These are phyloP conservation scores for Clavispora asparagi DNA, from an alignment of 805 yeast genomes.

Conservation along the genomic window DNA sequence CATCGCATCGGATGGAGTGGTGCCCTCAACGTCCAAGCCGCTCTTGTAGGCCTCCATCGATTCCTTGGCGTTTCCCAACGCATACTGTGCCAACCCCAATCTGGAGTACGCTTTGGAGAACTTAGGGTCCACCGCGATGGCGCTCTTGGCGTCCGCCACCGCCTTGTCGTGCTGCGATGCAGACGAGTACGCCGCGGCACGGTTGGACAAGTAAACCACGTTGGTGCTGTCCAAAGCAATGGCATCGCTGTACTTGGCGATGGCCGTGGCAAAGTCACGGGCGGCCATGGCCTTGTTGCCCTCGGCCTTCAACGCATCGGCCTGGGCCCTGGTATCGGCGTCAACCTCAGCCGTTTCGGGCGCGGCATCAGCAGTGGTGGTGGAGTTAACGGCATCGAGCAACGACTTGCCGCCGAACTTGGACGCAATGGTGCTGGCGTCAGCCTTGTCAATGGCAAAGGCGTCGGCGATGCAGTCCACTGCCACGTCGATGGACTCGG, in stretches of 20 bases:
- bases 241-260: slow-evolving; percentile 76
- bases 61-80: slow-evolving; percentile 88
- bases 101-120: slow-evolving; percentile 94
- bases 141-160: slow-evolving; percentile 74
- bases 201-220: slow-evolving; percentile 83
- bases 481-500: slow-evolving; percentile 90
- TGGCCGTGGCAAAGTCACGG: slow-evolving; percentile 65
- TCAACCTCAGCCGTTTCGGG: slow-evolving; percentile 29
- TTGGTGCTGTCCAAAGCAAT: slow-evolving; percentile 63
- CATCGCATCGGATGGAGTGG: slow-evolving; percentile 81
- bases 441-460: slow-evolving; percentile 56
- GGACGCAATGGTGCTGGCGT: slow-evolving; percentile 25
- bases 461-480: slow-evolving; percentile 89
- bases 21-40: slow-evolving; percentile 87
- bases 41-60: slow-evolving; percentile 85
- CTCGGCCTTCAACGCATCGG: slow-evolving; percentile 78
- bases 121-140: slow-evolving; percentile 69
- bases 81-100: slow-evolving; percentile 88
- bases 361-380: slow-evolving; percentile 16
- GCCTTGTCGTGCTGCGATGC: slow-evolving; percentile 70
- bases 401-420: slow-evolving; percentile 47
- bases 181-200: slow-evolving; percentile 96
- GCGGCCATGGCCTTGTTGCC: slow-evolving; percentile 89
- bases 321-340: slow-evolving; percentile 57
- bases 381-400: slow-evolving; percentile 35